Percentiles rank a stretch among this genome's conserved stretches.
phyloP scores from a whole-genome alignment of 129 eudicot genomes.

The Artemisia annua region DNA sequence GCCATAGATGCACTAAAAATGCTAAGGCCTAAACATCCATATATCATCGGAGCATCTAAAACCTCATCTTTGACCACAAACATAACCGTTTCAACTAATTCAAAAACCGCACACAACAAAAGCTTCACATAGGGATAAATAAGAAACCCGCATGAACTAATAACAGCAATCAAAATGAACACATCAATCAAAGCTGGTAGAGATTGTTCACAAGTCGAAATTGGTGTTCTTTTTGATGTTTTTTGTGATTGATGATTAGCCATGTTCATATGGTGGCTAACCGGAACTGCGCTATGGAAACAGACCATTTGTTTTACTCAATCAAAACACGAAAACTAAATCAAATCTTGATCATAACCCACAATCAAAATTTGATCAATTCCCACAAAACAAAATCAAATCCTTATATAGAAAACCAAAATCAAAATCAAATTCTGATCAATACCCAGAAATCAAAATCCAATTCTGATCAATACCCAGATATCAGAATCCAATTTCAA shows the following conservation, averaged over 20 bases:
- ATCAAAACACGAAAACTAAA: conserved; percentile 23
- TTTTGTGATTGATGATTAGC: conserved; percentile 54
- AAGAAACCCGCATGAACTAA: conserved; percentile 57
- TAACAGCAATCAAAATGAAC: conserved; percentile 58
- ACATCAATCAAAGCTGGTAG: conserved; percentile 63
- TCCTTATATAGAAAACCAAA: conserved; percentile 13
- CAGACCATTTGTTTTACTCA: conserved; percentile 60
- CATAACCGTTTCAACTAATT: conserved; percentile 29
- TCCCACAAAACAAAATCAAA: conserved; percentile 20
- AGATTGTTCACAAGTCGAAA: conserved; percentile 64
- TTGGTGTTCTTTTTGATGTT: conserved; percentile 45
- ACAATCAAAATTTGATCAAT: conserved; percentile 29
- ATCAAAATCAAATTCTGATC: background rate
- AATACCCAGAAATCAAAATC: conserved; percentile 29
- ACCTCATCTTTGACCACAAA: conserved; percentile 57
- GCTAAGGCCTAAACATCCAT: conserved; percentile 61
- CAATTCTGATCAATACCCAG: background rate
- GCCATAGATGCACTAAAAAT: conserved; percentile 52
- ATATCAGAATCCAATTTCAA: conserved; percentile 12
- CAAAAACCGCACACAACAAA: conserved; percentile 28
- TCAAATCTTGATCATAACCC: conserved; percentile 29
- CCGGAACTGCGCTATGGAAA: conserved; percentile 53
- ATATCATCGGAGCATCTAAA: conserved; percentile 54
- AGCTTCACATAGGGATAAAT: conserved; percentile 50
- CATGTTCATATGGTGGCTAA: conserved; percentile 66